Evolutionary conservation across 495 filamentous ascomycete species (phyloP).

Genomic region (Trypethelium eluteriae): DNA sequence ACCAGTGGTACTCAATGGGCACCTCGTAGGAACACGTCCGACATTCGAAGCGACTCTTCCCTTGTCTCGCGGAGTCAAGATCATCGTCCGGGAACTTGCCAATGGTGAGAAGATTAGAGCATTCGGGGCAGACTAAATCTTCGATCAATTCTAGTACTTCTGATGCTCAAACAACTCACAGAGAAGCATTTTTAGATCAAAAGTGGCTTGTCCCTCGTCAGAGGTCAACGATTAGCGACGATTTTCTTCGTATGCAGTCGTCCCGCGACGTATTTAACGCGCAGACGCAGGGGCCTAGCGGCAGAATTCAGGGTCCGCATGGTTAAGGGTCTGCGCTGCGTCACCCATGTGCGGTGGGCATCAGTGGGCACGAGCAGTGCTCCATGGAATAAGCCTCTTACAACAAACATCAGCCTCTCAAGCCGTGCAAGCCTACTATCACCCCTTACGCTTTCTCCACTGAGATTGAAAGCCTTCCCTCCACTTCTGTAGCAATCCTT

Average conservation of each 20-base stretch:
- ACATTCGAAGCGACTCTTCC: constrained; percentile 77
- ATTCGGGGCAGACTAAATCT: constrained; percentile 76
- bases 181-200: constrained; percentile 51
- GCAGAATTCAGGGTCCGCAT: constrained; percentile 2
- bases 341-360: neutral
- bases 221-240: neutral
- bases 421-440: neutral
- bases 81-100: constrained; percentile 44
- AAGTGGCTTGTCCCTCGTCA: neutral
- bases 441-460: neutral
- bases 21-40: constrained; percentile 88
- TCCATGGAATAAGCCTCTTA: too few relatives aligned
- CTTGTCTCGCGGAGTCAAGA: constrained; percentile 24
- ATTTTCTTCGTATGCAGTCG: neutral
- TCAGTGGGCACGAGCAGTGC: neutral
- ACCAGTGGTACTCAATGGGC: constrained; percentile 62
- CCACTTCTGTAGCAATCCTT: neutral
- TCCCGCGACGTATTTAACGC: neutral
- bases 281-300: neutral
- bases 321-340: neutral
- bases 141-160: constrained; percentile 15
- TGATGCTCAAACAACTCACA: constrained; percentile 42
- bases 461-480: neutral
- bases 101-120: constrained; percentile 78
- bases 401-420: too few relatives aligned